Conservation (phyloP, 768 basidiomycete species). For the Galerina marginata region DNA sequence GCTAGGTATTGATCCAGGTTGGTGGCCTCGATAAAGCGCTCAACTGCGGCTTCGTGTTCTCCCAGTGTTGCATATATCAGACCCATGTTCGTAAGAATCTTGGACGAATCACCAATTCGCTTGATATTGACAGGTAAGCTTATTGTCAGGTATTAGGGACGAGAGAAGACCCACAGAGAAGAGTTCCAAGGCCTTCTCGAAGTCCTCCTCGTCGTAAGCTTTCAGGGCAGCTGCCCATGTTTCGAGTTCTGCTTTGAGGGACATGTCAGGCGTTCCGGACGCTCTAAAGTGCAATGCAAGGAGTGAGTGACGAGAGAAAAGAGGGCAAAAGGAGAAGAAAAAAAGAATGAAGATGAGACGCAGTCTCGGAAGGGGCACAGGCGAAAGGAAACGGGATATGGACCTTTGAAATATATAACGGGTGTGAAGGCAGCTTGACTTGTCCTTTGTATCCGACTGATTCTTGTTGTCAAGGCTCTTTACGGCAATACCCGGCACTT, state of each 20-base stretch:
- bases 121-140: slow-evolving; percentile 30
- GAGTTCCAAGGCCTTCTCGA: slow-evolving; percentile 71
- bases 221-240: slow-evolving; percentile 87
- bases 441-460: slow-evolving; percentile 29
- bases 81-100: slow-evolving; percentile 92
- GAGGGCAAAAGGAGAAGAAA: slow-evolving; percentile 29
- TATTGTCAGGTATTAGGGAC: neutral
- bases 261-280: slow-evolving; percentile 53
- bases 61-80: slow-evolving; percentile 92
- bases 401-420: slow-evolving; percentile 27
- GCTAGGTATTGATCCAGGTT: slow-evolving; percentile 85
- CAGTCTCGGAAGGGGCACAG: slow-evolving; percentile 48
- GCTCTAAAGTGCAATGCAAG: slow-evolving; percentile 30
- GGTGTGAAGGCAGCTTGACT: slow-evolving; percentile 24
- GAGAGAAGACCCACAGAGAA: slow-evolving; percentile 63
- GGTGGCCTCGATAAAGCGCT: slow-evolving; percentile 80
- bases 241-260: slow-evolving; percentile 80
- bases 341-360: slow-evolving; percentile 39
- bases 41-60: slow-evolving; percentile 84
- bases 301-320: slow-evolving; percentile 33
- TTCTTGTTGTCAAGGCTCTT: slow-evolving; percentile 39
- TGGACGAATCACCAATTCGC: slow-evolving; percentile 85
- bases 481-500: slow-evolving; percentile 29
- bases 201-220: slow-evolving; percentile 88
- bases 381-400: slow-evolving; percentile 28